phyloP scores from a whole-genome alignment of 2,329 filamentous ascomycete species.

The Penicillium griseofulvum region DNA sequence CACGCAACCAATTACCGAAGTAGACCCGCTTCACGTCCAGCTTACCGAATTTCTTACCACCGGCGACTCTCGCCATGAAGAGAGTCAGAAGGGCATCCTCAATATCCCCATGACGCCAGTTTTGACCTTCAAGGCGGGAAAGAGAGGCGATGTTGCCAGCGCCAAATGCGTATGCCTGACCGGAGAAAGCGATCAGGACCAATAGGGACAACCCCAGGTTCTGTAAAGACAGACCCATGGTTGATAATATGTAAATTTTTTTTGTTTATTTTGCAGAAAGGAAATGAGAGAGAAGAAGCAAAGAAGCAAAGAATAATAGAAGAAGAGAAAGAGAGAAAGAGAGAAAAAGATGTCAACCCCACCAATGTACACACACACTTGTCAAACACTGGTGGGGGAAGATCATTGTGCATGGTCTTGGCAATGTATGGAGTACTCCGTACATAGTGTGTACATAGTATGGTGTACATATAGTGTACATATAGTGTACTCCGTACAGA shows the following conservation, averaged over 20 bases:
- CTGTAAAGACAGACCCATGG: slow-evolving; percentile 22
- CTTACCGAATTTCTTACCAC: slow-evolving; percentile 82
- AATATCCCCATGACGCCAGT: slow-evolving; percentile 89
- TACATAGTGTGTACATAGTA: too few species aligned
- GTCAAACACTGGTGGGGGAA: slow-evolving; percentile 10
- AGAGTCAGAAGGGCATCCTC: slow-evolving; percentile 83
- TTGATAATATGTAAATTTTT: background rate
- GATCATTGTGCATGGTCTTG: background rate
- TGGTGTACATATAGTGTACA: too few species aligned
- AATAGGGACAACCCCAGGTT: slow-evolving; percentile 38
- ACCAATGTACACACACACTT: slow-evolving; percentile 7
- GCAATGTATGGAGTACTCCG: background rate
- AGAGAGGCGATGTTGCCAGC: slow-evolving; percentile 84
- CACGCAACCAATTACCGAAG: slow-evolving; percentile 92
- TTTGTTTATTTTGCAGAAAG: too few species aligned
- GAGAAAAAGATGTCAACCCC: background rate
- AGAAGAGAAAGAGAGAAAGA: background rate
- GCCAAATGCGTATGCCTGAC: slow-evolving; percentile 73
- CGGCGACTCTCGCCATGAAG: slow-evolving; percentile 60
- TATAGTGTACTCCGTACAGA: too few species aligned
- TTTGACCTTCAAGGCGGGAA: slow-evolving; percentile 77
- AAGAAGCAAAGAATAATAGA: background rate
- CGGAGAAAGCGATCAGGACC: slow-evolving; percentile 64
- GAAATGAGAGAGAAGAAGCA: background rate
- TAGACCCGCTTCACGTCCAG: slow-evolving; percentile 85